Percentiles rank a stretch among this genome's conserved stretches.
Evolutionary conservation across 371 early-diverging fungal genomes (phyloP).

Genomic region (Mucor saturninus): DNA sequence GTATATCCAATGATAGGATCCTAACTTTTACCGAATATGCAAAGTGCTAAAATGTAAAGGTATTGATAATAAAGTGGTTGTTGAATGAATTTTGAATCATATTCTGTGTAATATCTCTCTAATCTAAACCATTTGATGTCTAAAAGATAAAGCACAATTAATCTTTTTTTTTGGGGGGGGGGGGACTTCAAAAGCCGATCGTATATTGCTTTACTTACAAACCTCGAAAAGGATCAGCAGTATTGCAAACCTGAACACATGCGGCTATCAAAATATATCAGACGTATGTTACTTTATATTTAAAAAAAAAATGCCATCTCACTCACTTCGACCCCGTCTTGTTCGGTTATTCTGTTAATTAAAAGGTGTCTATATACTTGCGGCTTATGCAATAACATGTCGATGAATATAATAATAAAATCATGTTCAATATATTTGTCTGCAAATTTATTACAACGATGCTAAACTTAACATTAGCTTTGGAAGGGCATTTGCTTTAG

Average conservation of each 20-base stretch:
- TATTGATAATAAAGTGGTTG: constrained; percentile 78
- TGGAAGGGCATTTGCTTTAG: background rate
- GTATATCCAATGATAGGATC: background rate
- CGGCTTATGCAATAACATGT: constrained; percentile 90
- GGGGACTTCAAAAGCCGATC: background rate
- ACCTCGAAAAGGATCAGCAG: constrained; percentile 90
- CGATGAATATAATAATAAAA: constrained; percentile 88
- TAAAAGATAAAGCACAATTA: background rate
- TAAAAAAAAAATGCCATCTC: background rate
- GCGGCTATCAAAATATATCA: constrained; percentile 49
- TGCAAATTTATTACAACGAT: constrained; percentile 80
- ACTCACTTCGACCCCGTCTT: constrained; percentile 57
- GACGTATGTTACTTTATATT: background rate
- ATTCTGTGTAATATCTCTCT: constrained; percentile 66
- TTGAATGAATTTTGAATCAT: constrained; percentile 61
- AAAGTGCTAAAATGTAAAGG: constrained; percentile 75
- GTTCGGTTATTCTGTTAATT: constrained; percentile 71
- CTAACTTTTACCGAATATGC: constrained; percentile 64
- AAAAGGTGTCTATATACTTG: constrained; percentile 92
- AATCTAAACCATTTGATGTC: constrained; percentile 93
- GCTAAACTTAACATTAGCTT: constrained; percentile 37
- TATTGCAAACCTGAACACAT: constrained; percentile 78
- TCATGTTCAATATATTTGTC: constrained; percentile 96
- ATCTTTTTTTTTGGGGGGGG: no score
- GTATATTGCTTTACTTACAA: constrained; percentile 46